Base-by-base conservation (phyloP, 2,329 filamentous ascomycete genomes). In the Malbranchea cinnamomea region DNA sequence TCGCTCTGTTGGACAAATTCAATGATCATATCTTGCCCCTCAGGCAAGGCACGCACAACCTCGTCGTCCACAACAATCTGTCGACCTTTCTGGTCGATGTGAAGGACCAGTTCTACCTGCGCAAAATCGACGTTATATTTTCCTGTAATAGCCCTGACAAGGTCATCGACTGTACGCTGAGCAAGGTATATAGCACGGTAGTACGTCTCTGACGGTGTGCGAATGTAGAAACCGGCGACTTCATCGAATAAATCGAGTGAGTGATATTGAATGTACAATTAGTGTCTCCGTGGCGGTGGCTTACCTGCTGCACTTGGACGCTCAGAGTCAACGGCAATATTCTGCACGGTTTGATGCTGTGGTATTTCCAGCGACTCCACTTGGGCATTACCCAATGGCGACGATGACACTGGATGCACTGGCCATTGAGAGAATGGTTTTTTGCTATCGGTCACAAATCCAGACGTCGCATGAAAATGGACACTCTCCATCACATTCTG, bases 31-130 rank as follows among this genome's bases (percentile, higher is more conserved):
- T 93, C 87, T 53, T 95, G 83, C 18, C 84, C 85, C 57, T 98
- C 89, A 2, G 74, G 70, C 30, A 95, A 63, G 51, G 87, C 78
- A 25, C 70, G 69, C 18, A 95, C 71, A 27, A 91, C 76, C 38
- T 94, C 84, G 46, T 95, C 84, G 46, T 95, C 89, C 43, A 95
- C 68, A 47, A 91, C 72, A 32, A 95, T 74, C 45, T 84, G 74
- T 2, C 94, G 57, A 0, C 83, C 83, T 39, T 74, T 74, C 9
- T 74, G 65, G 23, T 81, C 76, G 31, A 84, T 62, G 34, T 74
- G 80, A 4, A 92, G 62, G 1, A 76, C 75, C 20, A 78, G 74
- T 1, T 74, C 59, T 5, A 94, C 71, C 37, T 69, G 72, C 2
- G 67, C 66, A 1, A 78, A 63, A 37, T 94, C 81, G 27, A 95